Evolutionary conservation across 495 filamentous ascomycete species (phyloP).

Genomic region (Pseudevernia furfuracea): DNA sequence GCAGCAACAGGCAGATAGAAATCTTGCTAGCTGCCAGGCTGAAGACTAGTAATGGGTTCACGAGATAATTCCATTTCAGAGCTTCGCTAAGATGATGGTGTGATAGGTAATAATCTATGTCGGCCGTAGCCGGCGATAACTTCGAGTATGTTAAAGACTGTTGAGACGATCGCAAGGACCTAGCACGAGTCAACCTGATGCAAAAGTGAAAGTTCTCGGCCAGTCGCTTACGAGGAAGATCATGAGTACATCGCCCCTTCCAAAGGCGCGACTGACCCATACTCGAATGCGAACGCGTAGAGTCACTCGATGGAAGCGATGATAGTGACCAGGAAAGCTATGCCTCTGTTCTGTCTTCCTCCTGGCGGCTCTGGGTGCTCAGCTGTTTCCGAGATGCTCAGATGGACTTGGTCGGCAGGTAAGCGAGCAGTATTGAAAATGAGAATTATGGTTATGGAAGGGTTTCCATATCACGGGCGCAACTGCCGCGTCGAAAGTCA

Average conservation of each 20-base stretch:
- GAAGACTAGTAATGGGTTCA: constrained; percentile 5
- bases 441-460: not conserved
- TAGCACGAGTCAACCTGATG: not conserved
- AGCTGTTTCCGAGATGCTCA: not conserved
- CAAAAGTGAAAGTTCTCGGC: no score
- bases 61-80: constrained; percentile 11
- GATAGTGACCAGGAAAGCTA: not conserved
- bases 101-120: constrained; percentile 14
- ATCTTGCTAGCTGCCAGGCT: constrained; percentile 16
- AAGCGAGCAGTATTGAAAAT: not conserved
- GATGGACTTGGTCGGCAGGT: not conserved
- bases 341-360: constrained; percentile 1
- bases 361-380: not conserved
- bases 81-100: not conserved
- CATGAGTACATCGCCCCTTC: constrained; percentile 1
- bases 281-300: constrained; percentile 2
- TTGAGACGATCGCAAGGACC: constrained; percentile 6
- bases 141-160: not conserved
- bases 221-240: not conserved
- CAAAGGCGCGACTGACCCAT: constrained; percentile 5
- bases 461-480: no score
- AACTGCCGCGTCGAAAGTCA: no score
- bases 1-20: constrained; percentile 17
- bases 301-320: not conserved
- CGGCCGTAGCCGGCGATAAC: constrained; percentile 16